phyloP scores from a whole-genome alignment of 148 eudicot genomes.

The Diospyros kaki region DNA sequence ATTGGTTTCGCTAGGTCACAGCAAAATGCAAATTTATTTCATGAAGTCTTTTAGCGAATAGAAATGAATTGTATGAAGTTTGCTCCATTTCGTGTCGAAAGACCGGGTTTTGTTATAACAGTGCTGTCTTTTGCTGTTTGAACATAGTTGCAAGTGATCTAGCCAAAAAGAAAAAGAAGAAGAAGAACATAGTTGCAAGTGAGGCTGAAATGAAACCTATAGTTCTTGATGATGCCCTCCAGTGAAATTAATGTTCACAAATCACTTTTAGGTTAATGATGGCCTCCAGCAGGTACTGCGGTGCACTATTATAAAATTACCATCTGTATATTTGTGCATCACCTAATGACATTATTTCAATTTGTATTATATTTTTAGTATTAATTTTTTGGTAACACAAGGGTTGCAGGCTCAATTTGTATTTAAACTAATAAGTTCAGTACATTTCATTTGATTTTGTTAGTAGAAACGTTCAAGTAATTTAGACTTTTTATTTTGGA shows the following conservation, averaged over 20 bases:
- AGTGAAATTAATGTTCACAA: background rate
- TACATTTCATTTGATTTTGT: background rate
- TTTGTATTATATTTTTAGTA: background rate
- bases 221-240: background rate
- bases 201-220: background rate
- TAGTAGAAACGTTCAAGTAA: background rate
- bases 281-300: constrained; percentile 1
- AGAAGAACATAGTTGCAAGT: background rate
- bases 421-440: background rate
- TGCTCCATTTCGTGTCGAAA: background rate
- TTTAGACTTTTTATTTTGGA: background rate
- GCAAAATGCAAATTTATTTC: no score
- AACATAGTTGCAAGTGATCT: background rate
- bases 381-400: background rate
- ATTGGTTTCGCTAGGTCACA: no score
- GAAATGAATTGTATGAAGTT: no score
- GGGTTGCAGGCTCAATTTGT: background rate
- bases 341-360: no score
- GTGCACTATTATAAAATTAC: background rate
- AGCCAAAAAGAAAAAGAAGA: no score
- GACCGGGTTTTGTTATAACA: background rate
- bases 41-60: background rate
- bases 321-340: no score
- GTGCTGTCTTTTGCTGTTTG: background rate
- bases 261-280: background rate